Percentiles rank a stretch among this genome's conserved stretches.
phyloP scores from a whole-genome alignment of 495 filamentous ascomycete species.

The Physcia stellaris region DNA sequence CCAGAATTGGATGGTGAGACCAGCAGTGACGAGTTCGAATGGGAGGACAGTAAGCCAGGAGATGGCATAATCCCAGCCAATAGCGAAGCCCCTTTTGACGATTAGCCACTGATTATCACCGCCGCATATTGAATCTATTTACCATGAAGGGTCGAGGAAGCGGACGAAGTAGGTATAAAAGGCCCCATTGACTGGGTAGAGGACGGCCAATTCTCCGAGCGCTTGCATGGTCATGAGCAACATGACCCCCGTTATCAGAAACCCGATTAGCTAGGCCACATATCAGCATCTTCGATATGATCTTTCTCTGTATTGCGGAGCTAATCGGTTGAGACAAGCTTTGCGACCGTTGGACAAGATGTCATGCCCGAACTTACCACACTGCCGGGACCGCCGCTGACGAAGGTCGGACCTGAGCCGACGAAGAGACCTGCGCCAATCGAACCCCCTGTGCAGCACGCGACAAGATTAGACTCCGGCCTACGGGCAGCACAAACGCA shows the following conservation, averaged over 20 bases:
- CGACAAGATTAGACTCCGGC: background rate
- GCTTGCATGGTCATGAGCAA: constrained; percentile 47
- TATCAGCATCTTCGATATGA: background rate
- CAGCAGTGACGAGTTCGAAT: constrained; percentile 62
- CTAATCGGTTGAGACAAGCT: no score
- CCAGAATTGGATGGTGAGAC: constrained; percentile 71
- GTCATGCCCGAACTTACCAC: no score
- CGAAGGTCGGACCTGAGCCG: constrained; percentile 30
- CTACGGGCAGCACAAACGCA: background rate
- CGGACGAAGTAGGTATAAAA: constrained; percentile 42
- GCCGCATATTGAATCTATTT: no score
- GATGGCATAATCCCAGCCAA: constrained; percentile 57
- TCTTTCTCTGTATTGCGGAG: no score
- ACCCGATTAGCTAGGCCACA: constrained; percentile 27
- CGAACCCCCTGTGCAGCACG: constrained; percentile 25
- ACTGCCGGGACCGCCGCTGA: constrained; percentile 28
- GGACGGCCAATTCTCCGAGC: constrained; percentile 54
- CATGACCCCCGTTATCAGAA: constrained; percentile 38
- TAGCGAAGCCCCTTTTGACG: constrained; percentile 30
- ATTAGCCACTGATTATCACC: no score
- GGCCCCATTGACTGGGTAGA: constrained; percentile 54
- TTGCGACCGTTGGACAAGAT: no score
- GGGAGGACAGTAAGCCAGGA: constrained; percentile 49
- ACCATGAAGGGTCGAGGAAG: constrained; percentile 45
- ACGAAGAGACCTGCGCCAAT: constrained; percentile 43